Conservation (phyloP, 2,329 filamentous ascomycete genomes). For the Fusarium compactum region DNA sequence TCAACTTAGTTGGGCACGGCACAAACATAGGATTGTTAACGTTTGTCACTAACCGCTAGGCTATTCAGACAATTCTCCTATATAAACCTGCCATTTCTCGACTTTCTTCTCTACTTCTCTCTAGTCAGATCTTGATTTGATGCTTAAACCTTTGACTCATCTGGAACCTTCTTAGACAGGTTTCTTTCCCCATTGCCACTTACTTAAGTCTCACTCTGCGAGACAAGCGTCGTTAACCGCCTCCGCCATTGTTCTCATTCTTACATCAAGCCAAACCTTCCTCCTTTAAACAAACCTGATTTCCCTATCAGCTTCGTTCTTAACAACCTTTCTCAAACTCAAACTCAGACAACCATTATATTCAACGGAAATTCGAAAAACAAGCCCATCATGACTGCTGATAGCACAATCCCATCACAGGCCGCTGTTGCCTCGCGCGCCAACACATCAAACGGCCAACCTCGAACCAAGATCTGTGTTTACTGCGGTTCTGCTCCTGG, state of each 20-base stretch:
- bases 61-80: constrained; percentile 16
- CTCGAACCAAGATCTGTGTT: constrained; percentile 81
- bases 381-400: constrained; percentile 47
- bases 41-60: constrained; percentile 6
- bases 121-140: constrained; percentile 5
- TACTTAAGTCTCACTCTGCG: constrained; percentile 5
- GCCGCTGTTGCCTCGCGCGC: constrained; percentile 39
- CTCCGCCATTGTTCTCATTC: constrained; percentile 19
- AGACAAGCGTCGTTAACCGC: constrained; percentile 23
- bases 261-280: neutral
- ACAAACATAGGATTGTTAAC: neutral
- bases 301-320: neutral
- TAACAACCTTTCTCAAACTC: neutral
- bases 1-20: neutral
- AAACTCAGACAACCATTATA: neutral
- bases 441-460: constrained; percentile 47
- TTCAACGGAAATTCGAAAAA: constrained; percentile 2
- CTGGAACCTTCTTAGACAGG: constrained; percentile 14
- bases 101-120: constrained; percentile 1
- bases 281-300: neutral
- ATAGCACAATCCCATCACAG: constrained; percentile 36
- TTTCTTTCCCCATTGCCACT: constrained; percentile 22
- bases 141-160: constrained; percentile 15
- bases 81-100: constrained; percentile 25
- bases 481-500: constrained; percentile 91